Conservation (phyloP, 495 filamentous ascomycete species). For the Letharia columbiana region DNA sequence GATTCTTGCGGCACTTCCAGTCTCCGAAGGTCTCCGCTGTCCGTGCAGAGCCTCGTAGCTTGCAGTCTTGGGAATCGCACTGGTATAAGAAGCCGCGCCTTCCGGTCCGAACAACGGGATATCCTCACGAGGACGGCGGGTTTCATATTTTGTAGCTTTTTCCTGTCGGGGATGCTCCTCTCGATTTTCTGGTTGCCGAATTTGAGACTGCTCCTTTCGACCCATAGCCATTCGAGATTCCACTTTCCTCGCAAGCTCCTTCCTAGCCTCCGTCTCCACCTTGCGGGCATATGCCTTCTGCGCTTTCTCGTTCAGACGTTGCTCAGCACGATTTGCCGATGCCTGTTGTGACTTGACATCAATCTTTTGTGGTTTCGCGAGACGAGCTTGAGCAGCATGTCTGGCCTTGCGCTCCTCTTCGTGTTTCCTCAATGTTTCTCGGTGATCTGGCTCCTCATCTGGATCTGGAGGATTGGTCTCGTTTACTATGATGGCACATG, state of each 20-base stretch:
- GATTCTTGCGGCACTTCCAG: conserved; percentile 11
- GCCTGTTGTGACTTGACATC: conserved; percentile 13
- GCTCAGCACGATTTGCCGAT: conserved; percentile 9
- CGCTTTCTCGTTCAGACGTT: conserved; percentile 11
- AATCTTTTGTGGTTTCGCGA: conserved; percentile 15
- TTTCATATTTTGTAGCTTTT: conserved; percentile 19
- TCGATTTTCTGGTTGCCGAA: neutral
- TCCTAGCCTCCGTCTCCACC: conserved; percentile 6
- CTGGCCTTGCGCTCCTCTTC: conserved; percentile 19
- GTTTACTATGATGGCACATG: conserved; percentile 25
- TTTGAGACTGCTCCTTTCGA: conserved; percentile 4
- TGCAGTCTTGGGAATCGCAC: conserved; percentile 17
- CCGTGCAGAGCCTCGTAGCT: conserved; percentile 16
- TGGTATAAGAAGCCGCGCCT: conserved; percentile 9
- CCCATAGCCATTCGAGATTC: neutral
- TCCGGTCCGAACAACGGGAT: conserved; percentile 7
- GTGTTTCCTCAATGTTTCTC: conserved; percentile 21
- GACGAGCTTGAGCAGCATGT: conserved; percentile 15
- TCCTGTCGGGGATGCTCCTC: conserved; percentile 10
- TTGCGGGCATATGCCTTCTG: conserved; percentile 9
- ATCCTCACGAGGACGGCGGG: conserved; percentile 12
- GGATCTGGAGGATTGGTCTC: conserved; percentile 25
- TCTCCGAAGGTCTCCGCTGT: conserved; percentile 15
- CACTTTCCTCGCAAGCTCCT: conserved; percentile 7
- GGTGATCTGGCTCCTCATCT: conserved; percentile 25